phyloP scores from a whole-genome alignment of 1,139 yeast genomes.

The Pichia sp. region DNA sequence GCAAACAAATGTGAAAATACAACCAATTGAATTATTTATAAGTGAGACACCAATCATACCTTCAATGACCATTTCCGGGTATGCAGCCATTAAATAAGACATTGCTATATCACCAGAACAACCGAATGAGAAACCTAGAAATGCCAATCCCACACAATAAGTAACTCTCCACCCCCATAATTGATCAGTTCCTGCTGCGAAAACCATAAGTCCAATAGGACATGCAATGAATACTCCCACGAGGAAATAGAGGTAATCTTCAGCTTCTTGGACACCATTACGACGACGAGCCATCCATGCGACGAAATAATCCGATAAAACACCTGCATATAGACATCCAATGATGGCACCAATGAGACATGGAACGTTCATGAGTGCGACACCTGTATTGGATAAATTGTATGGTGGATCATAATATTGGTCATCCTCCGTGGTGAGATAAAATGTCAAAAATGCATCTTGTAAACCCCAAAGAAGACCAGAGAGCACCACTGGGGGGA shows the following conservation, averaged over 20 bases:
- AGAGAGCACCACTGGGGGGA: constrained; percentile 77
- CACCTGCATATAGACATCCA: constrained; percentile 77
- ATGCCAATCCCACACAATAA: constrained; percentile 53
- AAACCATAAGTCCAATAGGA: constrained; percentile 69
- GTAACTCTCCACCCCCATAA: constrained; percentile 56
- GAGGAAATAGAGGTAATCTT: constrained; percentile 66
- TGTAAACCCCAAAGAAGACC: constrained; percentile 84
- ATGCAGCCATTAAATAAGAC: constrained; percentile 65
- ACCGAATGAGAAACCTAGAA: constrained; percentile 70
- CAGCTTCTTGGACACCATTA: constrained; percentile 73
- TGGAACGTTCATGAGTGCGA: constrained; percentile 80
- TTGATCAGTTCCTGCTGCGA: constrained; percentile 79
- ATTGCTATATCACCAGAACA: constrained; percentile 69
- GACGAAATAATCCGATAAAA: constrained; percentile 64
- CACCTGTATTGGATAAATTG: constrained; percentile 62
- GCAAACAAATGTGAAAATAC: constrained; percentile 73
- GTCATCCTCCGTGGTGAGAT: constrained; percentile 73
- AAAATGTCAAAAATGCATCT: constrained; percentile 75
- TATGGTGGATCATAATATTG: constrained; percentile 64
- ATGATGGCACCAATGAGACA: constrained; percentile 73
- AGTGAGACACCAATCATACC: constrained; percentile 85
- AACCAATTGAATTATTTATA: constrained; percentile 71
- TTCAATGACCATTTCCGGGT: constrained; percentile 69
- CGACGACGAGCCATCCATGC: constrained; percentile 65
- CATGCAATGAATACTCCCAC: constrained; percentile 61